phyloP scores from a whole-genome alignment of 352 stramenopile species.

The Phytophthora pisi region DNA sequence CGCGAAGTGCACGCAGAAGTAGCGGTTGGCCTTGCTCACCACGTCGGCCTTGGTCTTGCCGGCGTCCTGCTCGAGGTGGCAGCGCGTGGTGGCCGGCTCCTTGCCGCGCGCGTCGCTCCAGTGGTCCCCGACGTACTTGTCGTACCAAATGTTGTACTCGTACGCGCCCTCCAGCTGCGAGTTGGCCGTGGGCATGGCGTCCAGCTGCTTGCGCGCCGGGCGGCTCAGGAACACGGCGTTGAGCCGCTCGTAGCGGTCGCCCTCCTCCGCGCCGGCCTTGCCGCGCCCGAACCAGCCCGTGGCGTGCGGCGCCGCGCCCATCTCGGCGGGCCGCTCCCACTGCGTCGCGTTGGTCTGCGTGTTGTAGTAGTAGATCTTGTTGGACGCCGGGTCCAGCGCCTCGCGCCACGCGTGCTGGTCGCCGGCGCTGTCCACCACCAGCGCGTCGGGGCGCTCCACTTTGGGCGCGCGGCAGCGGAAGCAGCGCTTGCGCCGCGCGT shows the following conservation, averaged over 20 bases:
- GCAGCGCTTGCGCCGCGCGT: slow-evolving; percentile 75
- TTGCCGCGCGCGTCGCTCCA: slow-evolving; percentile 85
- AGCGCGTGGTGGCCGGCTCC: slow-evolving; percentile 89
- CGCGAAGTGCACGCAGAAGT: slow-evolving; percentile 94
- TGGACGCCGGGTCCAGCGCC: slow-evolving; percentile 86
- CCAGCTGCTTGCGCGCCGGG: slow-evolving; percentile 91
- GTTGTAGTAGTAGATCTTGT: slow-evolving; percentile 96
- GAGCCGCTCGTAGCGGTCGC: slow-evolving; percentile 79
- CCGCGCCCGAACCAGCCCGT: slow-evolving; percentile 95
- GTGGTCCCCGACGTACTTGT: slow-evolving; percentile 93
- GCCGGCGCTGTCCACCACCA: slow-evolving; percentile 58
- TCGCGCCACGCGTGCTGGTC: slow-evolving; percentile 86
- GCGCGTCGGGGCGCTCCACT: slow-evolving; percentile 58
- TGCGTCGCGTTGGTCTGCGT: slow-evolving; percentile 83
- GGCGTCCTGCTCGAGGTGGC: slow-evolving; percentile 82
- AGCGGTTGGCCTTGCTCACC: slow-evolving; percentile 82
- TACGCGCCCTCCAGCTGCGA: slow-evolving; percentile 90
- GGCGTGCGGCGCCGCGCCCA: slow-evolving; percentile 89
- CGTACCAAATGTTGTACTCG: slow-evolving; percentile 97
- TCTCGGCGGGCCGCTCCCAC: slow-evolving; percentile 91
- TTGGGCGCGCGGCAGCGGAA: slow-evolving; percentile 84
- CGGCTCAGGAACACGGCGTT: slow-evolving; percentile 87
- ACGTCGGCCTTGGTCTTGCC: slow-evolving; percentile 92
- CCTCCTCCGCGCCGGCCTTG: slow-evolving; percentile 68
- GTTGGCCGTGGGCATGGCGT: slow-evolving; percentile 87